Conservation (phyloP, 352 stramenopile genomes). For the Phytophthora pluvialis region DNA sequence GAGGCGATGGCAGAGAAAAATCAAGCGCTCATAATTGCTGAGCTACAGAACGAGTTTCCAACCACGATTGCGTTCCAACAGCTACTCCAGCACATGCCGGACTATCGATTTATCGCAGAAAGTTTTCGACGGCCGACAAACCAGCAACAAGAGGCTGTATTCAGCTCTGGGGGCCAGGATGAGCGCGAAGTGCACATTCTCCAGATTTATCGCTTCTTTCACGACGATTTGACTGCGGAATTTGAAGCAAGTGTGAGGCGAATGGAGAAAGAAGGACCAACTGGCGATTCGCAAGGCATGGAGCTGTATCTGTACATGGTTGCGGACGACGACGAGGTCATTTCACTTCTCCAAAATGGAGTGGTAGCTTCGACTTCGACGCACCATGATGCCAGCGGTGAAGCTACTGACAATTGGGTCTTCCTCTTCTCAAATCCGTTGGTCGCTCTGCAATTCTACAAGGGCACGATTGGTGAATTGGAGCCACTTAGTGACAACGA, state of each 20-base stretch:
- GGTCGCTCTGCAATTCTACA: conserved; percentile 41
- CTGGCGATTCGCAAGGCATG: conserved; percentile 26
- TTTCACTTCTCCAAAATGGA: conserved; percentile 45
- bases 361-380: conserved; percentile 15
- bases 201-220: conserved; percentile 58
- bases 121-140: conserved; percentile 35
- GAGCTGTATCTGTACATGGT: conserved; percentile 55
- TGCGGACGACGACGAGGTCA: conserved; percentile 41
- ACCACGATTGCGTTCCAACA: conserved; percentile 54
- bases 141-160: conserved; percentile 1
- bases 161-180: background rate
- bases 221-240: conserved; percentile 33
- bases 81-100: conserved; percentile 47
- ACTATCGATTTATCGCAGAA: conserved; percentile 53
- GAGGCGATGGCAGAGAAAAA: conserved; percentile 52
- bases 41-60: conserved; percentile 44
- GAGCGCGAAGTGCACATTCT: conserved; percentile 35
- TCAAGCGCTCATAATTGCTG: conserved; percentile 41
- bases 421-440: conserved; percentile 53
- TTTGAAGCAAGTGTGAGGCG: conserved; percentile 33
- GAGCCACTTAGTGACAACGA: conserved; percentile 30
- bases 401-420: conserved; percentile 29
- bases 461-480: conserved; percentile 32
- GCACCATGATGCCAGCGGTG: background rate
- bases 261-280: conserved; percentile 8